These are phyloP conservation scores for Fusarium pseudocircinatum DNA, from an alignment of 2,329 filamentous ascomycete species.

Conservation along the genomic window DNA sequence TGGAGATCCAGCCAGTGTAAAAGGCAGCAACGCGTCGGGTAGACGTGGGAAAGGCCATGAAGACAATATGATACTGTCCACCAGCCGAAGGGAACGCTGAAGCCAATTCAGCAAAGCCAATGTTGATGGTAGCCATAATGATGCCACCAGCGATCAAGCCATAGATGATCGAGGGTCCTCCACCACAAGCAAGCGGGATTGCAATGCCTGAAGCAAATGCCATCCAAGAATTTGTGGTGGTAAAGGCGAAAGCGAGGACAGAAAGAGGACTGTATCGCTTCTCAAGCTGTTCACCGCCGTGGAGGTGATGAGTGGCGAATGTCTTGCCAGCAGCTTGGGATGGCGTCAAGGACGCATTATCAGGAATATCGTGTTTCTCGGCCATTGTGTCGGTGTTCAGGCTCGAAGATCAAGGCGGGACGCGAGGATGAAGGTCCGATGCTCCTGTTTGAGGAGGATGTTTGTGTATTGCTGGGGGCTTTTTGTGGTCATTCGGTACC, in stretches of 20 bases:
- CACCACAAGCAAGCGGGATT: conserved; percentile 38
- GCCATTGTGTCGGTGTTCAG: background rate
- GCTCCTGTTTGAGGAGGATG: conserved; percentile 24
- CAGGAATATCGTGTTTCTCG: conserved; percentile 20
- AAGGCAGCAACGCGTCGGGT: conserved; percentile 38
- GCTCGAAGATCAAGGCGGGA: conserved; percentile 24
- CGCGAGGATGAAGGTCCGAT: conserved; percentile 15
- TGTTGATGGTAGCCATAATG: conserved; percentile 38
- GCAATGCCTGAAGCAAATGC: conserved; percentile 41
- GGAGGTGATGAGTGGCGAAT: background rate
- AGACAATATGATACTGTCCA: conserved; percentile 43
- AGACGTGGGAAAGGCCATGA: conserved; percentile 38
- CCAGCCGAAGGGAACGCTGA: conserved; percentile 41
- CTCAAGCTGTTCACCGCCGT: conserved; percentile 23
- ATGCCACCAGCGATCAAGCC: conserved; percentile 37
- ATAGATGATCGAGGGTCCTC: conserved; percentile 40
- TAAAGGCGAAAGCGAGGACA: conserved; percentile 42
- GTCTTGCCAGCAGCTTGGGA: conserved; percentile 32
- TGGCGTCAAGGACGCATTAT: conserved; percentile 23
- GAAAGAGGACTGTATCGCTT: conserved; percentile 41
- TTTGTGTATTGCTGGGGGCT: conserved; percentile 23
- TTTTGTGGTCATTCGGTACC: conserved; percentile 19
- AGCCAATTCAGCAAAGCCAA: conserved; percentile 41
- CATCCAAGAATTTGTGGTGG: conserved; percentile 42
- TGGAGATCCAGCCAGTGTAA: conserved; percentile 38